Evolutionary conservation across 2,329 filamentous ascomycete species (phyloP).

Genomic region (Aureobasidium subglaciale): DNA sequence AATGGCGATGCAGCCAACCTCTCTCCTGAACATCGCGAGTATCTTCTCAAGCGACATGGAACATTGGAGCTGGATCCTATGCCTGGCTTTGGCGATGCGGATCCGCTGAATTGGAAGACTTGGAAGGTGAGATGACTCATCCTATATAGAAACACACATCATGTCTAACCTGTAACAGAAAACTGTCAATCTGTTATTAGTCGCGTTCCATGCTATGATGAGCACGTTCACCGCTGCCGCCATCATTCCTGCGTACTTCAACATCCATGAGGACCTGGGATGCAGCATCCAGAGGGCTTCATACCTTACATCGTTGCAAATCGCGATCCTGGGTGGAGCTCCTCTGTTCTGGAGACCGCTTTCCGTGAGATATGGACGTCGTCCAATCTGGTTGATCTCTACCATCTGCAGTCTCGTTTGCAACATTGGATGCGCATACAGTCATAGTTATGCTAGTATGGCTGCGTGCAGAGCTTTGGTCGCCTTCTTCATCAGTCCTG

Average conservation of each 20-base stretch:
- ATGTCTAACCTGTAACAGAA: constrained; percentile 33
- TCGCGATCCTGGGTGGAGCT: constrained; percentile 45
- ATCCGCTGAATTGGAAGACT: constrained; percentile 50
- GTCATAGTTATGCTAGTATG: constrained; percentile 42
- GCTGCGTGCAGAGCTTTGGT: constrained; percentile 44
- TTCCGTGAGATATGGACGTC: constrained; percentile 45
- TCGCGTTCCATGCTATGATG: constrained; percentile 46
- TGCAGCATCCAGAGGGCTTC: constrained; percentile 42
- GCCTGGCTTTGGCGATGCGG: constrained; percentile 42
- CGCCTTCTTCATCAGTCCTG: constrained; percentile 50
- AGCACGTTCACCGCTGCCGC: constrained; percentile 46
- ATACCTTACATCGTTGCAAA: constrained; percentile 49
- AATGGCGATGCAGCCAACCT: constrained; percentile 27
- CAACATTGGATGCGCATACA: constrained; percentile 48
- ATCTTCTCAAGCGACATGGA: constrained; percentile 47
- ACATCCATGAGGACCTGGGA: constrained; percentile 45
- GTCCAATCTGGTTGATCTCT: constrained; percentile 47
- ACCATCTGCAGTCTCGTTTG: constrained; percentile 39
- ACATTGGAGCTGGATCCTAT: constrained; percentile 49
- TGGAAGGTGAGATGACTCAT: constrained; percentile 33
- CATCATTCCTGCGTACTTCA: constrained; percentile 48
- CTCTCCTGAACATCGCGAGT: constrained; percentile 41
- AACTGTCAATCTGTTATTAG: constrained; percentile 45
- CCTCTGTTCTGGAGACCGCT: constrained; percentile 50
- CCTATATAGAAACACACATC: not conserved